Evolutionary conservation across 2,329 filamentous ascomycete genomes (phyloP).

Genomic region (Teratosphaeria gauchensis): DNA sequence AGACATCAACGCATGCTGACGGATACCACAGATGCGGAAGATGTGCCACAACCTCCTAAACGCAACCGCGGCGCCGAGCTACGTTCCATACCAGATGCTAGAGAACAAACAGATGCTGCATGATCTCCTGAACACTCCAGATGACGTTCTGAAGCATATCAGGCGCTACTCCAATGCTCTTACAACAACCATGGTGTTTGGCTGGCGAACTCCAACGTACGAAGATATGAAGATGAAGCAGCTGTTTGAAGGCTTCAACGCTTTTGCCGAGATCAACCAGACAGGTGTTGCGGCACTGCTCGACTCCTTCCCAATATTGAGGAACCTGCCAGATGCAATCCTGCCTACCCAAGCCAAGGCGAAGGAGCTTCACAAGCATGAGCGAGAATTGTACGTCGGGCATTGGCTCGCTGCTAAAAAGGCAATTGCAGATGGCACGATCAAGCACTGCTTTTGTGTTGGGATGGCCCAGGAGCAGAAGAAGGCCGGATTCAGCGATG

Average conservation of each 20-base stretch:
- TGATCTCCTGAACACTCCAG: conserved; percentile 37
- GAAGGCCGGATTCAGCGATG: conserved; percentile 16
- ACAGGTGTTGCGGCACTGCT: conserved; percentile 35
- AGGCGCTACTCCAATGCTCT: conserved; percentile 41
- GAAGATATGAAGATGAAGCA: conserved; percentile 35
- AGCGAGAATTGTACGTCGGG: conserved; percentile 12
- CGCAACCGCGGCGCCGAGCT: conserved; percentile 33
- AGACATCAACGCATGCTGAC: neutral
- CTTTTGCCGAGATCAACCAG: conserved; percentile 35
- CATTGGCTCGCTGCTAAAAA: conserved; percentile 16
- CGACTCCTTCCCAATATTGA: conserved; percentile 39
- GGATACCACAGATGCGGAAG: conserved; percentile 28
- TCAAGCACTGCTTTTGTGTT: conserved; percentile 17
- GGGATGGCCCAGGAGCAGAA: conserved; percentile 16
- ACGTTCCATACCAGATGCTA: conserved; percentile 47
- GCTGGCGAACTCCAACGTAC: conserved; percentile 29
- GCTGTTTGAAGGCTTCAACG: conserved; percentile 34
- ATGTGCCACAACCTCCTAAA: conserved; percentile 41
- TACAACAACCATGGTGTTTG: conserved; percentile 43
- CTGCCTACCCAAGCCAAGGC: conserved; percentile 10
- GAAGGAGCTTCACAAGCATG: conserved; percentile 13
- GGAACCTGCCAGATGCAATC: conserved; percentile 34
- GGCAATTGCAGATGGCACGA: conserved; percentile 10
- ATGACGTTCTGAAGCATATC: conserved; percentile 36
- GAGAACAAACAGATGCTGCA: conserved; percentile 47